phyloP scores from a whole-genome alignment of 1,284 basidiomycete species.

The Volvariella volvacea region DNA sequence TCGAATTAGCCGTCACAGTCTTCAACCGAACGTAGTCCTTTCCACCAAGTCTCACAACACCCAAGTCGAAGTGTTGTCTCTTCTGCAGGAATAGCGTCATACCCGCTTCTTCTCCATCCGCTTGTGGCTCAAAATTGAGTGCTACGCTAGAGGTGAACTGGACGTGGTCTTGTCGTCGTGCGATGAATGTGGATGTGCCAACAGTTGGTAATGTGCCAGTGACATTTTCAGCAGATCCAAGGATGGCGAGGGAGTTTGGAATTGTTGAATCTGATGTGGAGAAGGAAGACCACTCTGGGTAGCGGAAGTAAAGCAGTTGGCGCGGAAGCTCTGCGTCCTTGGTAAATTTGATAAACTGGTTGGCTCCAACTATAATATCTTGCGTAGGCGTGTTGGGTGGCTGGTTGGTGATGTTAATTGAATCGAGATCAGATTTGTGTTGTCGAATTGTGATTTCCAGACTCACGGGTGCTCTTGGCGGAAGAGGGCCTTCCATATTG shows the following conservation, averaged over 20 bases:
- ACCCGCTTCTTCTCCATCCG: conserved; percentile 19
- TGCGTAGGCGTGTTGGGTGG: conserved; percentile 17
- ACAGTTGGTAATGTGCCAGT: conserved; percentile 16
- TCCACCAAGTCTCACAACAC: conserved; percentile 15
- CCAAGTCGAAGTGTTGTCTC: conserved; percentile 21
- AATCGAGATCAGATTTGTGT: neutral
- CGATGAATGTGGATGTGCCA: conserved; percentile 15
- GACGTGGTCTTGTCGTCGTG: conserved; percentile 19
- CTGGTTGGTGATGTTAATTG: too few species aligned
- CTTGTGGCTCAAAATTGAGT: conserved; percentile 16
- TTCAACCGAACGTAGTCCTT: neutral
- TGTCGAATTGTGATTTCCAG: conserved; percentile 3
- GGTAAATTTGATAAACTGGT: conserved; percentile 14
- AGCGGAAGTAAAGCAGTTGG: conserved; percentile 24
- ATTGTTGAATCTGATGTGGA: conserved; percentile 14
- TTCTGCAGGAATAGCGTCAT: conserved; percentile 23
- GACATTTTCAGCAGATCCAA: conserved; percentile 21
- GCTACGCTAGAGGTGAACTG: conserved; percentile 17
- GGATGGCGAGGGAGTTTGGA: conserved; percentile 18
- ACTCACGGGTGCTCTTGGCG: neutral
- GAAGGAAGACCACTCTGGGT: conserved; percentile 15
- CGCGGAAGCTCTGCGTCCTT: conserved; percentile 16
- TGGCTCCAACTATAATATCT: neutral
- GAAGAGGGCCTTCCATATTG: neutral
- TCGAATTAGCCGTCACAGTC: conserved; percentile 1